Conservation (phyloP, 1,284 basidiomycete species). For the Ceratobasidium sp. region DNA sequence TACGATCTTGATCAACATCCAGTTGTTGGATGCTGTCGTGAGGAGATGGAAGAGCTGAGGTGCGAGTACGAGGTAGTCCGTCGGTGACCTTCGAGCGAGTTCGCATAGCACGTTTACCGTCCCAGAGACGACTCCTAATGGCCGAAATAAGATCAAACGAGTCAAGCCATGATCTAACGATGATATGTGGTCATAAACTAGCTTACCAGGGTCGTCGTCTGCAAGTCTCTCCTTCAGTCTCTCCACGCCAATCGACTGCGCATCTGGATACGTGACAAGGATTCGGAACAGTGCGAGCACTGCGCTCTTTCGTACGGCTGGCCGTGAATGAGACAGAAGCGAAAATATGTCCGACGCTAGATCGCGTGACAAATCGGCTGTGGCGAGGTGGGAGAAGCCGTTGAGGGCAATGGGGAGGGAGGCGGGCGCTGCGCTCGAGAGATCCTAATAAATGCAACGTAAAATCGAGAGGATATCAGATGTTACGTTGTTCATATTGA, state of each 20-base stretch:
- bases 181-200: conserved; percentile 18
- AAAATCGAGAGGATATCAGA: background rate
- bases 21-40: conserved; percentile 96
- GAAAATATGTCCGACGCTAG: conserved; percentile 88
- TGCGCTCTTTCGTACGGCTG: conserved; percentile 91
- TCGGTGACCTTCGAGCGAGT: conserved; percentile 83
- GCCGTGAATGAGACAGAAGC: conserved; percentile 92
- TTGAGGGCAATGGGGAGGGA: conserved; percentile 89
- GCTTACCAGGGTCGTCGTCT: conserved; percentile 84
- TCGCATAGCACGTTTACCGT: conserved; percentile 97
- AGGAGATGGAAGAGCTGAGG: conserved; percentile 96
- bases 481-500: conserved; percentile 18
- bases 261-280: conserved; percentile 84
- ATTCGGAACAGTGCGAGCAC: conserved; percentile 86
- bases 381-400: conserved; percentile 90
- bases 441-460: conserved; percentile 71
- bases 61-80: conserved; percentile 85
- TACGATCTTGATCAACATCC: conserved; percentile 99
- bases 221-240: conserved; percentile 87
- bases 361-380: conserved; percentile 89
- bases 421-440: conserved; percentile 77
- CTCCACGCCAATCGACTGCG: conserved; percentile 73
- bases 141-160: conserved; percentile 16
- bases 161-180: conserved; percentile 5
- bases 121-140: conserved; percentile 87